phyloP scores from a whole-genome alignment of 805 yeast genomes.

The Ogataea minuta region DNA sequence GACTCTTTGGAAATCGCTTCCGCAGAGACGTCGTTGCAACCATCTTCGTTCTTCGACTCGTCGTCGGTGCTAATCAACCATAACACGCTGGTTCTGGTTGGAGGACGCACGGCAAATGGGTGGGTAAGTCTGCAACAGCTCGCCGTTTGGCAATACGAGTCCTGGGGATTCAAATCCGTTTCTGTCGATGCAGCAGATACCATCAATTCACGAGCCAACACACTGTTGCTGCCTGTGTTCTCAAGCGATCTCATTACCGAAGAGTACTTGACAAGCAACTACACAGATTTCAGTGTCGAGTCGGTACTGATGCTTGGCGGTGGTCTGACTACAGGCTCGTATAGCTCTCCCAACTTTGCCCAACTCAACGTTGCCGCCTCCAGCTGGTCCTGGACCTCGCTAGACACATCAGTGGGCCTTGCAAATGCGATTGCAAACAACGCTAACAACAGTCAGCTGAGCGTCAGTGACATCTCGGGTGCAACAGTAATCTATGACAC shows the following conservation, averaged over 20 bases:
- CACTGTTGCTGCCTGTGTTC: conserved; percentile 58
- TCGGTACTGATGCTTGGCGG: conserved; percentile 65
- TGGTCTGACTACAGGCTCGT: conserved; percentile 33
- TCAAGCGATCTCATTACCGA: conserved; percentile 24
- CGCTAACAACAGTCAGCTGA: conserved; percentile 23
- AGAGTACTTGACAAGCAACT: conserved; percentile 24
- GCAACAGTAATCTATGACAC: conserved; percentile 54
- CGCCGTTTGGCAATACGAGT: conserved; percentile 66
- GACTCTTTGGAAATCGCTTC: conserved; percentile 33
- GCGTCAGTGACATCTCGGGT: conserved; percentile 37
- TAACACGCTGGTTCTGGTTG: conserved; percentile 53
- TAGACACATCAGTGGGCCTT: conserved; percentile 26
- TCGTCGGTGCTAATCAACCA: conserved; percentile 42
- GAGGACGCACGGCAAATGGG: conserved; percentile 61
- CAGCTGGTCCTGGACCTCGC: conserved; percentile 44
- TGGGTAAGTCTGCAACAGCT: conserved; percentile 75
- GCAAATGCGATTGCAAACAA: conserved; percentile 26
- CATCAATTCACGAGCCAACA: conserved; percentile 52
- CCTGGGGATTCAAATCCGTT: conserved; percentile 61
- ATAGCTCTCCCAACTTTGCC: conserved; percentile 44
- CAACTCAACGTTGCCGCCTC: conserved; percentile 37
- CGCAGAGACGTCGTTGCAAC: conserved; percentile 49
- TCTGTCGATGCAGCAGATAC: conserved; percentile 32
- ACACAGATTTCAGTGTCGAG: conserved; percentile 35
- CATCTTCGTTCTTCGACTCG: conserved; percentile 56